phyloP scores from a whole-genome alignment of 208 protist genomes.

The Leishmania gerbilli region DNA sequence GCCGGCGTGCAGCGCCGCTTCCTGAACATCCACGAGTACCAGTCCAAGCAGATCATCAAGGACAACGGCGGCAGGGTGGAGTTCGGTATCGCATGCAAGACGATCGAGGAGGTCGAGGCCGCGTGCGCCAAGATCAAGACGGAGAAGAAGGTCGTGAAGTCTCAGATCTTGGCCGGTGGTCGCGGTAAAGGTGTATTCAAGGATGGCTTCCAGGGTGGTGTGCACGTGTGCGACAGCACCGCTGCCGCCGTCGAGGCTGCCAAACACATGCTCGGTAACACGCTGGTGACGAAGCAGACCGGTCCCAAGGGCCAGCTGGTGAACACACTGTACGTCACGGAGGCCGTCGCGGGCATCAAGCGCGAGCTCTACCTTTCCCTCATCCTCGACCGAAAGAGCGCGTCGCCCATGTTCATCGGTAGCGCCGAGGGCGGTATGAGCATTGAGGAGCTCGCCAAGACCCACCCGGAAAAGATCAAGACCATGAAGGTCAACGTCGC shows the following conservation, averaged over 20 bases:
- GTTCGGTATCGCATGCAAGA: conserved; percentile 89
- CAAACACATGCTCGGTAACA: conserved; percentile 97
- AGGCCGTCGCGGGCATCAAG: conserved; percentile 91
- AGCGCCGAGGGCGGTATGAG: conserved; percentile 97
- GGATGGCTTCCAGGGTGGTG: conserved; percentile 96
- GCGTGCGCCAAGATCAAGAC: conserved; percentile 88
- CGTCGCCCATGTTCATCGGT: conserved; percentile 93
- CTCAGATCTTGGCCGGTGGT: conserved; percentile 99
- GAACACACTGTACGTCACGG: conserved; percentile 90
- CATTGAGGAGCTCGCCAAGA: conserved; percentile 98
- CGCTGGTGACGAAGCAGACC: conserved; percentile 99
- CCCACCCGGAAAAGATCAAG: conserved; percentile 96
- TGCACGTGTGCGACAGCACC: conserved; percentile 87
- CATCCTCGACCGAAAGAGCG: conserved; percentile 95
- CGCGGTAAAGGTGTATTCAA: conserved; percentile 98
- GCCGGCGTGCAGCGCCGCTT: conserved; percentile 76
- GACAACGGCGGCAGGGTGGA: conserved; percentile 89
- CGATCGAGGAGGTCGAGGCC: conserved; percentile 88
- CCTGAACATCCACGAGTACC: conserved; percentile 94
- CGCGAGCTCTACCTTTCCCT: conserved; percentile 99
- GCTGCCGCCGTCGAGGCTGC: conserved; percentile 89
- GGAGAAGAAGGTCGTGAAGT: conserved; percentile 97
- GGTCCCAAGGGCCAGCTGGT: conserved; percentile 93
- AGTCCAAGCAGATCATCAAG: conserved; percentile 92
- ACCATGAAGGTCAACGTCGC: conserved; percentile 93